These are phyloP conservation scores for Lentinula sp. DNA, from an alignment of 768 basidiomycete genomes.

Conservation along the genomic window DNA sequence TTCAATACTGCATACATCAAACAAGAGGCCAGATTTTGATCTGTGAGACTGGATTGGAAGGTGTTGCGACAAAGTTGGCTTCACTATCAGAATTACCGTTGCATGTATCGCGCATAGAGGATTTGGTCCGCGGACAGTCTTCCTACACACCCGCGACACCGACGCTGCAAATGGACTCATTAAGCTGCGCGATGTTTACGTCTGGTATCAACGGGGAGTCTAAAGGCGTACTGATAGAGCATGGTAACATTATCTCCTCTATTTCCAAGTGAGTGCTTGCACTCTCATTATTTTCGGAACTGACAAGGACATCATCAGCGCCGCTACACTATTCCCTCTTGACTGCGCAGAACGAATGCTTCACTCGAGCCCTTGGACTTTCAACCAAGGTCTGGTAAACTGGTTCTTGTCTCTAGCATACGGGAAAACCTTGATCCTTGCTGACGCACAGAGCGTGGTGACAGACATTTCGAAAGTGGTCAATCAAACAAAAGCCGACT, in stretches of 20 bases:
- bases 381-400: conserved; percentile 15
- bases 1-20: conserved; percentile 14
- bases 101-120: not conserved
- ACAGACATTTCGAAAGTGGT: not conserved
- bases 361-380: conserved; percentile 22
- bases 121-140: not conserved
- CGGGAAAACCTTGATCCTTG: conserved; percentile 18
- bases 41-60: not conserved
- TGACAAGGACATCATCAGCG: not conserved
- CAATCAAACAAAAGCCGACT: not conserved
- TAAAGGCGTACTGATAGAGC: conserved; percentile 16
- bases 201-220: conserved; percentile 14
- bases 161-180: conserved; percentile 12
- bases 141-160: not conserved
- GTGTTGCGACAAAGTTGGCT: not conserved
- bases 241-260: conserved; percentile 15
- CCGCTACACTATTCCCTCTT: not conserved
- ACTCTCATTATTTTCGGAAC: not conserved
- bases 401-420: conserved; percentile 13
- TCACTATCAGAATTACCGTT: not conserved
- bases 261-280: conserved; percentile 11
- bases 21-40: not conserved
- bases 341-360: not conserved
- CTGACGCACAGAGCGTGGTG: not conserved
- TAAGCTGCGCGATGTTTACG: conserved; percentile 18